These are phyloP conservation scores for Sutorius australiensis DNA, from an alignment of 768 basidiomycete genomes.

Conservation along the genomic window DNA sequence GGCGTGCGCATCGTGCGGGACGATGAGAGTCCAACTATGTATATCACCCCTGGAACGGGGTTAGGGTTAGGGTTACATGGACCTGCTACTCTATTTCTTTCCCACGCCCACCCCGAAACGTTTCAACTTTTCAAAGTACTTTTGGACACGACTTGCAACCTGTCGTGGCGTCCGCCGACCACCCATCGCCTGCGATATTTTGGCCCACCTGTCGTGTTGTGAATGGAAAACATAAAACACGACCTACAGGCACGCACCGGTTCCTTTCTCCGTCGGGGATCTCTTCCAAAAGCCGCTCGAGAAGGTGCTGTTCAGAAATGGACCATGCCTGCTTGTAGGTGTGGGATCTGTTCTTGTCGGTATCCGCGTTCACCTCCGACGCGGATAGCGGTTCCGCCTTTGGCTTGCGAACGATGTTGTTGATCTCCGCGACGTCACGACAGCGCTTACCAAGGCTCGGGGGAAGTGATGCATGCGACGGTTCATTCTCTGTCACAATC, in stretches of 20 bases:
- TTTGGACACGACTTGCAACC: slow-evolving; percentile 86
- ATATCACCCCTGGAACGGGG: slow-evolving; percentile 8
- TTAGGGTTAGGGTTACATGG: slow-evolving; percentile 27
- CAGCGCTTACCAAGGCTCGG: slow-evolving; percentile 28
- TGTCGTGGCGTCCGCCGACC: slow-evolving; percentile 74
- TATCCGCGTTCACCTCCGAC: slow-evolving; percentile 20
- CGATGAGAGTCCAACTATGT: not conserved
- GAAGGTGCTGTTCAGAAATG: slow-evolving; percentile 67
- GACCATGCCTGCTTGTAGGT: slow-evolving; percentile 87
- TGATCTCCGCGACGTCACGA: slow-evolving; percentile 18
- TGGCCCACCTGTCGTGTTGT: slow-evolving; percentile 55
- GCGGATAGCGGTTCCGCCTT: slow-evolving; percentile 13
- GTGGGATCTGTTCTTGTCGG: slow-evolving; percentile 36
- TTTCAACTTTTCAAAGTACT: slow-evolving; percentile 83
- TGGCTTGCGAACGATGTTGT: slow-evolving; percentile 13
- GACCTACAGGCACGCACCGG: slow-evolving; percentile 41
- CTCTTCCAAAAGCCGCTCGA: slow-evolving; percentile 70
- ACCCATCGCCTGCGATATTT: slow-evolving; percentile 79
- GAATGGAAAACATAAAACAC: slow-evolving; percentile 5
- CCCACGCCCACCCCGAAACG: slow-evolving; percentile 57
- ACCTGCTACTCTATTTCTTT: slow-evolving; percentile 11
- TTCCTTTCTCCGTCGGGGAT: slow-evolving; percentile 77
- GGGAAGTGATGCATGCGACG: slow-evolving; percentile 1
- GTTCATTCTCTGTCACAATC: slow-evolving; percentile 11
- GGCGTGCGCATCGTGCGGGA: not conserved